phyloP scores from a whole-genome alignment of 257 asterid genomes.

The Solanum piurae region DNA sequence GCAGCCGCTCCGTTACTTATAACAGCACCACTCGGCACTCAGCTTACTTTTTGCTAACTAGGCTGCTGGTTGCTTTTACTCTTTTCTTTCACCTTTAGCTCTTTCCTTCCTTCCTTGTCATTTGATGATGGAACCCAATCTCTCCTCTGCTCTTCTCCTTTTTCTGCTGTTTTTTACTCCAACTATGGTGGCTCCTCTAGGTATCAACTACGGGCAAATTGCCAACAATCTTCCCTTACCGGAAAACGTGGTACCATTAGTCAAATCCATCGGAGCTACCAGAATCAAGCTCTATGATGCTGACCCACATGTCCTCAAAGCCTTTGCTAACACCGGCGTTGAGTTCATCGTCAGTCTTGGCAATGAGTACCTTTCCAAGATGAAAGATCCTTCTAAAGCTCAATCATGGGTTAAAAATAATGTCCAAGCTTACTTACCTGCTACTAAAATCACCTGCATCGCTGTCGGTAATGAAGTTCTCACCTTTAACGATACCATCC shows the following conservation, averaged over 20 bases:
- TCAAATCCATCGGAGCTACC: constrained; percentile 62
- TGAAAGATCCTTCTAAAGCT: constrained; percentile 53
- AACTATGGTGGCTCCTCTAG: constrained; percentile 24
- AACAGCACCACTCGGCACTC: background rate
- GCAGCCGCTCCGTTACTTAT: background rate
- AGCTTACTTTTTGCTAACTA: background rate
- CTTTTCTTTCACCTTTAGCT: background rate
- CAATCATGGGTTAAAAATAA: constrained; percentile 55
- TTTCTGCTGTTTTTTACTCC: constrained; percentile 4
- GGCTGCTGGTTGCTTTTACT: background rate
- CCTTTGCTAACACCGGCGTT: constrained; percentile 72
- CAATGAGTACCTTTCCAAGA: constrained; percentile 40
- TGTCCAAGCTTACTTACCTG: constrained; percentile 50
- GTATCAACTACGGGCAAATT: constrained; percentile 81
- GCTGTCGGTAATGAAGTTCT: constrained; percentile 81
- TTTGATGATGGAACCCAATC: background rate
- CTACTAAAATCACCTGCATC: constrained; percentile 60
- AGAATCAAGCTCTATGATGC: constrained; percentile 81
- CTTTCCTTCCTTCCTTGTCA: background rate
- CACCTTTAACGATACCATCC: constrained; percentile 46
- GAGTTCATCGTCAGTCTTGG: constrained; percentile 67
- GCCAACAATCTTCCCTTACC: constrained; percentile 84
- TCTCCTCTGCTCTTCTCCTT: background rate
- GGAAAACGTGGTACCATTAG: constrained; percentile 42
- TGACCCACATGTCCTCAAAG: constrained; percentile 53